Evolutionary conservation across 208 protist genomes (phyloP), one percentile per base, ranked within the genome.

Genomic region (Trypanosoma cruzi): DNA sequence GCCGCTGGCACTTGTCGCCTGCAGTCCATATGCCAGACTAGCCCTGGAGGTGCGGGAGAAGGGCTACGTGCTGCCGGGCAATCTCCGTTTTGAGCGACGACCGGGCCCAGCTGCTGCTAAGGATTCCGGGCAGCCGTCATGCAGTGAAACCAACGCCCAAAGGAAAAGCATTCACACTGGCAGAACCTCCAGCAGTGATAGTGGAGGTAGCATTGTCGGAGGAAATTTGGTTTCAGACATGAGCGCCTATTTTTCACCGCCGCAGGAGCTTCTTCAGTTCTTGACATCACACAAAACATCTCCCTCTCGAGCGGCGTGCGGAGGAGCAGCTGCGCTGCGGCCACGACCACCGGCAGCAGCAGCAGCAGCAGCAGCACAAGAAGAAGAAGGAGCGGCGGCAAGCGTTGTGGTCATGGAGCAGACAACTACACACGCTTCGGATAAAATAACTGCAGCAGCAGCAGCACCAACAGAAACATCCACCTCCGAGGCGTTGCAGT

Each of bases 11-110:
- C 65, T 89, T 53, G 42, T 89, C 32, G 77, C 77, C 20, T 68
- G 73, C 10, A 69, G 60, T 14, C 73, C 77, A 55, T 52, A 26
- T 24, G 77, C 65, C 28, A 72, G 84, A 14, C 59, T 81, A 8
- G 68, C 65, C 28, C 49, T 84, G 48, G 84, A 89, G 72, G 52
- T 65, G 36, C 50, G 73, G 22, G 68, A 53, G 0, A 71, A 74
- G 4, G 80, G 84, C 46, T 89, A 80, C 36, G 80, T 75, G 26
- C 57, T 89, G 49, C 68, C 84, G 1, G 80, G 80, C 29, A 60
- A 61, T 8, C 77, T 81, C 0, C 46, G 77, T 10, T 57, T 89
- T 44, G 56, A 82, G n/a, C 77, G 60, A 8, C 60, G 60, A 4
- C 44, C 24, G 28, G 29, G 46, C 86, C 57, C 74, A 64, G 44